Percentiles rank a stretch among this genome's conserved stretches.
Conservation (phyloP, 495 filamentous ascomycete species). For the Acidiella bohemica region DNA sequence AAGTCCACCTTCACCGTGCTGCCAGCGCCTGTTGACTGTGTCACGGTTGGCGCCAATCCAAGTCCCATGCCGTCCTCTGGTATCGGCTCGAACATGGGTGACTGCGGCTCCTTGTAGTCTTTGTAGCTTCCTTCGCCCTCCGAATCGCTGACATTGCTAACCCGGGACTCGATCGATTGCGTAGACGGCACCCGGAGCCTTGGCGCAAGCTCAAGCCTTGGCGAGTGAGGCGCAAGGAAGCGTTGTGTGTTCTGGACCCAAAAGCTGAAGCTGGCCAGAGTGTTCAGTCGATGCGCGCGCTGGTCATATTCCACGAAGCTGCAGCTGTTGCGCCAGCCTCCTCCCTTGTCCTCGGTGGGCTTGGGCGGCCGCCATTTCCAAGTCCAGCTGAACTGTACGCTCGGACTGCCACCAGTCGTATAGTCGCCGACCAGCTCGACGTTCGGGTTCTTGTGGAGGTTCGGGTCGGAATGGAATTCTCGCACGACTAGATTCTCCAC, state of each 20-base stretch:
- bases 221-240: conserved; percentile 31
- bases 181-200: conserved; percentile 69
- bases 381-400: conserved; percentile 84
- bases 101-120: conserved; percentile 49
- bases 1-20: conserved; percentile 75
- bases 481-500: conserved; percentile 85
- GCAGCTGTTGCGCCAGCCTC: conserved; percentile 90
- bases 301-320: conserved; percentile 95
- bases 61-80: conserved; percentile 30
- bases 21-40: conserved; percentile 30
- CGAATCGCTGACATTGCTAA: conserved; percentile 41
- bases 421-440: conserved; percentile 86
- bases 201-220: conserved; percentile 60
- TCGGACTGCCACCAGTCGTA: conserved; percentile 61
- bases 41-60: conserved; percentile 25
- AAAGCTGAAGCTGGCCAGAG: conserved; percentile 82
- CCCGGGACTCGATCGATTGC: conserved; percentile 65
- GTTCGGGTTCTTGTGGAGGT: conserved; percentile 92
- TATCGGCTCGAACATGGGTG: conserved; percentile 46
- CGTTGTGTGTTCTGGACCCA: conserved; percentile 57
- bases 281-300: conserved; percentile 73
- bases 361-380: conserved; percentile 97
- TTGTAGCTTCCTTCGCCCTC: conserved; percentile 31
- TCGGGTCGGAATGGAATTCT: conserved; percentile 94
- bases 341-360: conserved; percentile 63